Percentiles rank a stretch among this genome's conserved stretches.
Conservation (phyloP, 73 alveolate species). For the Blepharisma japonicum region DNA sequence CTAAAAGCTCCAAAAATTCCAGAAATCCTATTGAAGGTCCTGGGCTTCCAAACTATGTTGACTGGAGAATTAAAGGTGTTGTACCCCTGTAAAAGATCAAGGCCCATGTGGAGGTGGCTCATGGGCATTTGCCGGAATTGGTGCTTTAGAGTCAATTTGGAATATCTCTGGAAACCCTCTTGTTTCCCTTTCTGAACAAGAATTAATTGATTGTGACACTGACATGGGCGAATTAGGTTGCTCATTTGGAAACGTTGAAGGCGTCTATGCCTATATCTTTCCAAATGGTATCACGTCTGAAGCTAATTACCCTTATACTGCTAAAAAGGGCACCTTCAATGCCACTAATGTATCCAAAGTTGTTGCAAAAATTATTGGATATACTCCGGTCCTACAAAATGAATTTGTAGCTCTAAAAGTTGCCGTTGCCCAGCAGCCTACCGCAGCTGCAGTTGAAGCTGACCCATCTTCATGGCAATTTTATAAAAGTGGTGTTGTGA, state of each 20-base stretch:
- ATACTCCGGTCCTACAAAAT: constrained; percentile 5
- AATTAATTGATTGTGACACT: constrained; percentile 60
- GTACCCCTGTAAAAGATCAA: constrained; percentile 73
- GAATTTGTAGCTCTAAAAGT: constrained; percentile 43
- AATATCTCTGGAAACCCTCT: constrained; percentile 17
- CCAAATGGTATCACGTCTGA: constrained; percentile 51
- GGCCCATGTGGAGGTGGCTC: constrained; percentile 86
- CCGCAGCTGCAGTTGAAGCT: constrained; percentile 70
- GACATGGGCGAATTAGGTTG: constrained; percentile 47
- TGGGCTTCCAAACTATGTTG: constrained; percentile 43
- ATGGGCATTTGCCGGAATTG: constrained; percentile 84
- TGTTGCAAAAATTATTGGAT: background rate
- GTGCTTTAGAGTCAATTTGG: constrained; percentile 47
- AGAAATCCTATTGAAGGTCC: background rate
- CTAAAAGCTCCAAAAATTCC: background rate
- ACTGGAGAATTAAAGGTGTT: constrained; percentile 68
- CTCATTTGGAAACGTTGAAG: constrained; percentile 53
- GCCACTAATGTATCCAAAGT: background rate
- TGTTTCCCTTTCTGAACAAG: constrained; percentile 49
- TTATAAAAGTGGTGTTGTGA: constrained; percentile 63
- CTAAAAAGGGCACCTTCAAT: constrained; percentile 42
- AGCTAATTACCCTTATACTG: constrained; percentile 75
- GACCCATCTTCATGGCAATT: constrained; percentile 49
- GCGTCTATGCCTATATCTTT: constrained; percentile 27
- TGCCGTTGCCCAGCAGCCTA: constrained; percentile 64